Evolutionary conservation across 331 rosid genomes (phyloP), one percentile per base, ranked within the genome.

Genomic region (Prunus yedoensis): DNA sequence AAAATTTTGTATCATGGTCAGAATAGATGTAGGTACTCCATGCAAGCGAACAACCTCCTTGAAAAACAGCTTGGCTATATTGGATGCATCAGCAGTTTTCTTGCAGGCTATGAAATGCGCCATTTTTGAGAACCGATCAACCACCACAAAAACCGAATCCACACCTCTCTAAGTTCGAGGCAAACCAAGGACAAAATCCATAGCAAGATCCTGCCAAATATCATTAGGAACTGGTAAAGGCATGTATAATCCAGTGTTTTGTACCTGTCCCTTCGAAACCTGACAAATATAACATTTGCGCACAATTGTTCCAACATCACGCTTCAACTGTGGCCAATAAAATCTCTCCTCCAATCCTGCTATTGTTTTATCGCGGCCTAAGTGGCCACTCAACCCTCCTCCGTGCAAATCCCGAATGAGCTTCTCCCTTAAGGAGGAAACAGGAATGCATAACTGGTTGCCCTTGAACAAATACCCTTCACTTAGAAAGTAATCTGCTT

Each of bases 101-200:
- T 30, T 30, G 32, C 32, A 30, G 4, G 32, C 32, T 3, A 30
- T 30, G 32, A 30, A 30, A 3, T 30, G 5, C 4, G 32, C 32
- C 4, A 30, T 30, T 30, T 30, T 30, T 30, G 32, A 30, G 32
- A 30, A 30, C 2, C 20, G 5, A 0, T n/a, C 14, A 54, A 54
- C 14, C 27, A n/a, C 27, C 2, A 54, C 27, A 1, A 54, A n/a
- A n/a, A 54, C 0, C 4, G 2, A 54, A n/a, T 54, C 27, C 27
- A n/a, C 6, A 1, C 14, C 0, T 3, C 2, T 54, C 21, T n/a
- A 14, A 2, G 1, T n/a, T 54, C 0, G 2, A 0, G 60, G 60
- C 21, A n/a, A 25, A 0, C 6, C 6, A 0, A 54, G 60, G 13
- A 2, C 13, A 54, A 8, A 54, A 54, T 8, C 4, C 5, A 53